A percentile compares a stretch with the other conserved stretches of the same genome.
Evolutionary conservation across 495 filamentous ascomycete genomes (phyloP).

Genomic region (Annulohypoxylon stygium): DNA sequence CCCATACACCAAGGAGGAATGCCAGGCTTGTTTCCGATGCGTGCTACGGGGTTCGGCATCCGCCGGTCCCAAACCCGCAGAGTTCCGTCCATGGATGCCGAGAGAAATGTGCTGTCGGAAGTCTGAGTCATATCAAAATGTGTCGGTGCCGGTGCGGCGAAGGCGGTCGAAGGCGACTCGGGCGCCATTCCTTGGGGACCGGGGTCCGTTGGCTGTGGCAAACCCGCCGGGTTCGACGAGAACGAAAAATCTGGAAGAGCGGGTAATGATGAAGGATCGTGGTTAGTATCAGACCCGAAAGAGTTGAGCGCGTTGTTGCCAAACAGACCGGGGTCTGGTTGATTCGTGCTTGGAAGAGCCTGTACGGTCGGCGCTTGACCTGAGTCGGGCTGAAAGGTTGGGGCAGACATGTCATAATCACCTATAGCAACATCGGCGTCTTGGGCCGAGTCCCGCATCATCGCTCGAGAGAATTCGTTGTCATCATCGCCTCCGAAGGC

Average conservation of each 20-base stretch:
- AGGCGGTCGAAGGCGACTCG: constrained; percentile 50
- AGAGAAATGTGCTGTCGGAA: constrained; percentile 82
- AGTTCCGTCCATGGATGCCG: constrained; percentile 87
- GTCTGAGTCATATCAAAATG: constrained; percentile 58
- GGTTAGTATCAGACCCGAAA: constrained; percentile 29
- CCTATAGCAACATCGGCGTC: constrained; percentile 57
- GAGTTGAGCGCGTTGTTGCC: constrained; percentile 30
- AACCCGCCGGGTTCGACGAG: constrained; percentile 5
- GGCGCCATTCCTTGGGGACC: constrained; percentile 31
- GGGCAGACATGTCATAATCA: constrained; percentile 48
- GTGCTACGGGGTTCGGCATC: constrained; percentile 79
- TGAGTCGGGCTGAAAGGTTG: constrained; percentile 42
- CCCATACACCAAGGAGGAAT: constrained; percentile 98
- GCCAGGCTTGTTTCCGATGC: constrained; percentile 75
- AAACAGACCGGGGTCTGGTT: constrained; percentile 30
- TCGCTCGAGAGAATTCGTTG: constrained; percentile 84
- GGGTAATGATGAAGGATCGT: constrained; percentile 39
- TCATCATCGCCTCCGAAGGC: constrained; percentile 83
- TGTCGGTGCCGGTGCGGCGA: constrained; percentile 46
- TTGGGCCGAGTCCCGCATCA: constrained; percentile 68
- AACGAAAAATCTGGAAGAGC: constrained; percentile 41
- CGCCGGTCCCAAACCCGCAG: constrained; percentile 94
- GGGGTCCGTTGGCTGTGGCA: constrained; percentile 5
- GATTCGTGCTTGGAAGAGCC: constrained; percentile 29
- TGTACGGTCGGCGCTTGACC: constrained; percentile 36